Evolutionary conservation across 371 early-diverging fungal genomes (phyloP).

Genomic region (Rhizopus sp.): DNA sequence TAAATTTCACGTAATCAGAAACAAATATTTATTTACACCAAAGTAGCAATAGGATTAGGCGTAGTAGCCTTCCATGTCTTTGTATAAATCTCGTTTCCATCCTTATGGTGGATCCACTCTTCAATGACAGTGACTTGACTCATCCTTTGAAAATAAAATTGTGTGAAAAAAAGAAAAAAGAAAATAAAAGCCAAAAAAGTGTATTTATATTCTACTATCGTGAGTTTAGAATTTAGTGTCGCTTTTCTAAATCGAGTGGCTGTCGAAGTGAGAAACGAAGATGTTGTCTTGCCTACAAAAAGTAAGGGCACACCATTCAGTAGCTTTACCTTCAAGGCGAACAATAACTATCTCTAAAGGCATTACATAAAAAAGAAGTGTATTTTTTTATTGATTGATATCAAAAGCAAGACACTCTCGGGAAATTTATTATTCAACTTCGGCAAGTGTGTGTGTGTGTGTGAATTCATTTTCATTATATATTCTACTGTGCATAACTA

Average conservation of each 20-base stretch:
- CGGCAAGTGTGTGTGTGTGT: no score
- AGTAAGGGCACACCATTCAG: no score
- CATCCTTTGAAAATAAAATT: slow-evolving; percentile 4
- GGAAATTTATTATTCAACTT: no score
- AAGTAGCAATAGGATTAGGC: slow-evolving; percentile 26
- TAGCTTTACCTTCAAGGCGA: no score
- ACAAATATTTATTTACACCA: slow-evolving; percentile 29
- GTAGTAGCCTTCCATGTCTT: slow-evolving; percentile 47
- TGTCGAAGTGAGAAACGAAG: no score
- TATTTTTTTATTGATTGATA: background rate
- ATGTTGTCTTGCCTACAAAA: no score
- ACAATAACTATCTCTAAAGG: no score
- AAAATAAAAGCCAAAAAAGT: slow-evolving; percentile 4
- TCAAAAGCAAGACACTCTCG: background rate
- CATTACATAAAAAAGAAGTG: background rate
- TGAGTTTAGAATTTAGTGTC: no score
- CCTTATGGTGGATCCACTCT: slow-evolving; percentile 42
- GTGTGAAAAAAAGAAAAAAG: slow-evolving; percentile 7
- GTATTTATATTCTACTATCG: background rate
- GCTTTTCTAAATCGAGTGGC: no score
- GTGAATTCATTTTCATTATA: no score
- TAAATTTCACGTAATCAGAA: slow-evolving; percentile 20
- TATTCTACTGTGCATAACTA: no score
- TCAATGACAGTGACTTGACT: slow-evolving; percentile 20
- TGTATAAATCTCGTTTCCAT: slow-evolving; percentile 43